A percentile compares a stretch with the other conserved stretches of the same genome.
Conservation (phyloP, 345 rosid genomes). For the Murraya paniculata region DNA sequence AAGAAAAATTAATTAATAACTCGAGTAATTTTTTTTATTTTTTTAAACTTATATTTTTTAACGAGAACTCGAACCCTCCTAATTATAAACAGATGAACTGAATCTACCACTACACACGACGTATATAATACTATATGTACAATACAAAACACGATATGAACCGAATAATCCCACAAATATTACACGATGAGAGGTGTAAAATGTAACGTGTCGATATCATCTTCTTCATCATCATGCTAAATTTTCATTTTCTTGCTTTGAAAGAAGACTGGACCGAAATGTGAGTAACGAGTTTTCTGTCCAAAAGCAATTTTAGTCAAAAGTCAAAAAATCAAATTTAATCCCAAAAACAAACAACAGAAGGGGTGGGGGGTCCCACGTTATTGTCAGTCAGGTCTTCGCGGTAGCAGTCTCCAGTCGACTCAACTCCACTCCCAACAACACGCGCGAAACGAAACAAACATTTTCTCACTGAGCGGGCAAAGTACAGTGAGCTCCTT, state of each 20-base stretch:
- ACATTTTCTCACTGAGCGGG: neutral
- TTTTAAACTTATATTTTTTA: too few species aligned
- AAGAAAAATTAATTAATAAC: too few species aligned
- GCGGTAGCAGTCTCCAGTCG: conserved; percentile 18
- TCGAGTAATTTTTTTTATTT: too few species aligned
- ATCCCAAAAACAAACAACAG: neutral
- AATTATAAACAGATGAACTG: too few species aligned
- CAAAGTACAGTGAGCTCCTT: neutral
- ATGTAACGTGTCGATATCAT: neutral
- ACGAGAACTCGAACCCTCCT: too few species aligned
- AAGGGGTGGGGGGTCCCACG: neutral
- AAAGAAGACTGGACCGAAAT: neutral
- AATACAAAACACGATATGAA: too few species aligned
- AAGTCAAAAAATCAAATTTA: neutral
- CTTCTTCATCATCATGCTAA: neutral
- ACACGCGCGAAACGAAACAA: conserved; percentile 6
- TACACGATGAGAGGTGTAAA: neutral
- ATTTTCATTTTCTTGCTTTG: neutral
- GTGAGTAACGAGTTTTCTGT: neutral
- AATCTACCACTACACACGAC: too few species aligned
- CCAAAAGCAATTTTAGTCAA: neutral
- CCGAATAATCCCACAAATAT: too few species aligned
- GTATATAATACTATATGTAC: too few species aligned
- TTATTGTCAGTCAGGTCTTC: neutral
- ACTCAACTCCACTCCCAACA: conserved; percentile 32